Evolutionary conservation across 345 rosid species (phyloP), one percentile per base, ranked within the genome.

Genomic region (Alliaria petiolata): DNA sequence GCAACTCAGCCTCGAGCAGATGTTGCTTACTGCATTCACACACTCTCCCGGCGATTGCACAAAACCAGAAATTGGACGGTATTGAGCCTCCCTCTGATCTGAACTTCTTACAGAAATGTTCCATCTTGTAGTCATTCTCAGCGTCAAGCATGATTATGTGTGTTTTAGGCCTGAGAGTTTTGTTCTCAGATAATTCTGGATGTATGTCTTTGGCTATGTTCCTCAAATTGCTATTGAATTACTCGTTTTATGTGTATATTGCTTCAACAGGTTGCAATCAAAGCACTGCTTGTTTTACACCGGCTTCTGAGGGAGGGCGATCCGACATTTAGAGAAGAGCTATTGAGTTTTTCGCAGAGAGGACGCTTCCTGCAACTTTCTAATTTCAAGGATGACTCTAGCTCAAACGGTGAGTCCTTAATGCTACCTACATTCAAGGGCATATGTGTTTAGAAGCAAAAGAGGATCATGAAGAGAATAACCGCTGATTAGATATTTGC

Each of bases 41-140:
- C 93, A 6, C 93, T 91, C 49, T 77, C 90, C 25, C 88, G 96
- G 16, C 72, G 97, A 58, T 69, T 91, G 77, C 83, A 87, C 22
- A 91, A 91, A 75, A 91, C 97, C 30, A 92, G 83, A 61, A 89
- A 87, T 65, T 91, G 97, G 97, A 91, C 97, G 81, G 74, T 80
- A 63, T 17, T 14, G 7, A 10, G 30, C 31, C 4, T 34, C 17
- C 3, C 5, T 17, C 31, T 46, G 46, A 70, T 57, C 45, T 60
- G 35, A 30, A 14, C 4, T 17, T 69, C 9, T 17, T 31, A 17
- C 13, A 26, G 25, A 14, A 39, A 13, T 59, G 16, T 63, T 63
- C 4, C n/a, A n/a, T n/a, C n/a, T n/a, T n/a, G n/a, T 17, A 63
- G 42, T 30, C 9, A 31, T 63, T 44, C 33, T n/a, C n/a, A n/a